phyloP scores from a whole-genome alignment of 257 asterid species.

The Echites panduratus region DNA sequence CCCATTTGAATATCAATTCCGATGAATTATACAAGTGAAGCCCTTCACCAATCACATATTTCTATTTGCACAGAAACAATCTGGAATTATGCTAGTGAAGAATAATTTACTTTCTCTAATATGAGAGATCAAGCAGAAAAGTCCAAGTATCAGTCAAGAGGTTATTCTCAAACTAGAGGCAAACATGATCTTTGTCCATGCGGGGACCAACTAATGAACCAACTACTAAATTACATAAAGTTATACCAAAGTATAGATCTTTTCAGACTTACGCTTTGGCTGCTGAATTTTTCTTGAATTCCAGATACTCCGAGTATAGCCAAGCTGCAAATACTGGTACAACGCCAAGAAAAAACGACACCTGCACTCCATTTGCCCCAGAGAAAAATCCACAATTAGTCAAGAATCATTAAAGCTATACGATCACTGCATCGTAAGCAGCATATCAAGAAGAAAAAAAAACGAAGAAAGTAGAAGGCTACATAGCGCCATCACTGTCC shows the following conservation, averaged over 20 bases:
- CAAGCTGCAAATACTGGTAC: conserved; percentile 71
- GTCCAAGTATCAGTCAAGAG: too few relatives aligned
- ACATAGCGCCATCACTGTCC: background rate
- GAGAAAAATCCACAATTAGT: background rate
- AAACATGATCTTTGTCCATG: too few relatives aligned
- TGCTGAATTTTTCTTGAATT: conserved; percentile 43
- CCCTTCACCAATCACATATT: too few relatives aligned
- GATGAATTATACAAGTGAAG: too few relatives aligned
- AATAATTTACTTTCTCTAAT: too few relatives aligned
- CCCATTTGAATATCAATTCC: too few relatives aligned
- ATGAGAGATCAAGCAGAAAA: too few relatives aligned
- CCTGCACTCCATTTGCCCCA: conserved; percentile 39
- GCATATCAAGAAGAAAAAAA: too few relatives aligned
- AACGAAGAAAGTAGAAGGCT: background rate
- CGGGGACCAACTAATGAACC: too few relatives aligned
- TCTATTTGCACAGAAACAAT: too few relatives aligned
- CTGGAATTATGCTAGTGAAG: too few relatives aligned
- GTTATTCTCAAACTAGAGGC: too few relatives aligned
- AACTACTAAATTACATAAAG: background rate
- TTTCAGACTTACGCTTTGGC: conserved; percentile 37
- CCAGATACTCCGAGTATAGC: conserved; percentile 75
- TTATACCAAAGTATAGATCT: background rate
- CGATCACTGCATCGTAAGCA: background rate
- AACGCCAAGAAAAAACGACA: conserved; percentile 70
- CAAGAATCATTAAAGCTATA: background rate